Evolutionary conservation across 768 basidiomycete genomes (phyloP).

Genomic region (Naematelia encephala): DNA sequence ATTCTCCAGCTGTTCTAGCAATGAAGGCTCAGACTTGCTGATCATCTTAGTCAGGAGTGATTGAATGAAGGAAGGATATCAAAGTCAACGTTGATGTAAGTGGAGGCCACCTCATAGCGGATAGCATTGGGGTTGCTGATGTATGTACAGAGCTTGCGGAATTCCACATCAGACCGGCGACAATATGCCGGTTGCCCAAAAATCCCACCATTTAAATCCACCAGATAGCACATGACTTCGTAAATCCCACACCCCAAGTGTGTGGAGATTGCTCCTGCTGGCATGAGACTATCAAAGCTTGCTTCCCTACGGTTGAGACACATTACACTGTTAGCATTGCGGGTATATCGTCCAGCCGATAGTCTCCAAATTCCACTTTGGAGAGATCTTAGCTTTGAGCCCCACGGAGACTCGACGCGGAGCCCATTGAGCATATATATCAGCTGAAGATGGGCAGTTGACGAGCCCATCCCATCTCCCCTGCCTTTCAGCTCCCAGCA

Average conservation of each 20-base stretch:
- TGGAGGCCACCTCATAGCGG: no score
- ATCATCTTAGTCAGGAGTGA: conserved; percentile 11
- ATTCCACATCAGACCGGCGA: neutral
- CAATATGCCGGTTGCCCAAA: neutral
- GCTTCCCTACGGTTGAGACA: no score
- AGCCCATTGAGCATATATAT: neutral
- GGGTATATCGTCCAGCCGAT: no score
- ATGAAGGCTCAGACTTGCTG: conserved; percentile 5
- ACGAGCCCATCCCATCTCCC: neutral
- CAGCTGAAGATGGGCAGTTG: neutral
- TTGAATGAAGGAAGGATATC: neutral
- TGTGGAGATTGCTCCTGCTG: no score
- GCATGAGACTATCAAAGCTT: no score
- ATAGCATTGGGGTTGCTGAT: neutral
- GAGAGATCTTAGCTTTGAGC: no score
- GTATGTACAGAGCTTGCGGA: neutral
- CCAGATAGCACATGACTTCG: neutral
- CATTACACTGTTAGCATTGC: no score
- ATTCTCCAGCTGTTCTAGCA: conserved; percentile 14
- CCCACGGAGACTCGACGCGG: neutral
- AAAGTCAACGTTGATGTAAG: no score
- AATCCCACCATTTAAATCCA: neutral
- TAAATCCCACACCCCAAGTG: no score
- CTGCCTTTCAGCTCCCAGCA: conserved; percentile 1
- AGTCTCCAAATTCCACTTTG: no score